Conservation (phyloP, 352 stramenopile genomes). For the Peronospora destructor region DNA sequence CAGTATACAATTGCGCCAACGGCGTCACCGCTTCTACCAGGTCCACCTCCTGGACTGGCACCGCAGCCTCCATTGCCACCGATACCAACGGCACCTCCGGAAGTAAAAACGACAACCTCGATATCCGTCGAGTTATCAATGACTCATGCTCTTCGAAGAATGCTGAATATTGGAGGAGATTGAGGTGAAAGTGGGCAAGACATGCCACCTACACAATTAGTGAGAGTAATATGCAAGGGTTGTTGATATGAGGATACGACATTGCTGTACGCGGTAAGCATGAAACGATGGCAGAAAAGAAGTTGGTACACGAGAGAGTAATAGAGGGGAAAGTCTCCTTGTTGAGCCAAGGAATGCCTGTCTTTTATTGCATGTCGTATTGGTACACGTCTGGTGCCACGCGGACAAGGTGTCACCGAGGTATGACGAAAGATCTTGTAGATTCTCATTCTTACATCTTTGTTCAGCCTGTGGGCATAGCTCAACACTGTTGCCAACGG, state of each 20-base stretch:
- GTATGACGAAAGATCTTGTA: background rate
- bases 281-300: conserved; percentile 11
- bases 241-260: conserved; percentile 1
- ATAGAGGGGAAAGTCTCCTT: conserved; percentile 18
- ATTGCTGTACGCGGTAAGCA: background rate
- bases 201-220: background rate
- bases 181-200: conserved; percentile 12
- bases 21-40: conserved; percentile 21
- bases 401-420: too few relatives aligned
- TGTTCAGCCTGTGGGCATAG: background rate
- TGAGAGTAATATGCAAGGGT: conserved; percentile 4
- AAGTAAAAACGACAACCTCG: conserved; percentile 16
- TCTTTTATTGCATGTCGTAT: background rate
- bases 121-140: conserved; percentile 65
- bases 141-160: conserved; percentile 68
- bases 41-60: conserved; percentile 14
- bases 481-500: background rate
- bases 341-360: conserved; percentile 6
- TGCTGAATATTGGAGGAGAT: conserved; percentile 71
- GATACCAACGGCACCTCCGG: conserved; percentile 31
- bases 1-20: conserved; percentile 8
- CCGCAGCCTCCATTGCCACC: conserved; percentile 23
- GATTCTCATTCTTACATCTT: background rate
- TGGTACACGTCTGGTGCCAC: background rate
- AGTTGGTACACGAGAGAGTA: conserved; percentile 9